Base-by-base conservation (phyloP, 164 flowering plant genomes). In the Magnolia sinica region DNA sequence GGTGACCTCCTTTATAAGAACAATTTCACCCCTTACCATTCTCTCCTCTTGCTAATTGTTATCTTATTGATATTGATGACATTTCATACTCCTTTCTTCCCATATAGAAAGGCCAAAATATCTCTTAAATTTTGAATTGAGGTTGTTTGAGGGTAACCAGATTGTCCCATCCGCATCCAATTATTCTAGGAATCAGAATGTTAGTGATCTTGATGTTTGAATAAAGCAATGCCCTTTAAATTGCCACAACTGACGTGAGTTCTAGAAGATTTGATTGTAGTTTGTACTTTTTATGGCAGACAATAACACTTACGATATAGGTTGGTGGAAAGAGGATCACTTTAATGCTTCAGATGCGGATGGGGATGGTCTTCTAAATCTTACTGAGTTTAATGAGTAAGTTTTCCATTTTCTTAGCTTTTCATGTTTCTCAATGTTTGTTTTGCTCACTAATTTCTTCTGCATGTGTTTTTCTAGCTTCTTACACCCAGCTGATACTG, bases 281-380 rank as follows among this genome's bases (percentile, higher is more conserved):
- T 14, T 31, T 68, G 51, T 78, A 37, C 64, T 75, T 64, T 66
- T 50, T 71, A 75, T 76, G 37, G 20, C 88, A 92, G 99, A 87
- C 81, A 89, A 88, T 79, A 79, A 70, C 79, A 84, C 96, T 7
- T 84, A 85, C 82, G 89, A 91, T 64, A 88, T 96, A 91, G 99
- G 99, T 59, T 96, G 99, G 99, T 96, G 95, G 96, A 94, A 87
- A 79, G 93, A 91, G 81, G 98, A 92, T 73, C 98, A 96, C 79
- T 94, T 94, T 74, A 91, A 91, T 89, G 95, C 98, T 77, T 91
- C 99, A 16, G 99, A 96, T 88, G 90, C 83, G 0, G 88, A 96
- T 87, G 97, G 91, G 78, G 97, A 96, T 88, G 95, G 97, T 72
- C 85, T 85, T 63, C 81, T 96, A 75, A 96, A 92, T 85, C 70